Base-by-base conservation (phyloP, 2,329 filamentous ascomycete species). In the Eutypa lata region DNA sequence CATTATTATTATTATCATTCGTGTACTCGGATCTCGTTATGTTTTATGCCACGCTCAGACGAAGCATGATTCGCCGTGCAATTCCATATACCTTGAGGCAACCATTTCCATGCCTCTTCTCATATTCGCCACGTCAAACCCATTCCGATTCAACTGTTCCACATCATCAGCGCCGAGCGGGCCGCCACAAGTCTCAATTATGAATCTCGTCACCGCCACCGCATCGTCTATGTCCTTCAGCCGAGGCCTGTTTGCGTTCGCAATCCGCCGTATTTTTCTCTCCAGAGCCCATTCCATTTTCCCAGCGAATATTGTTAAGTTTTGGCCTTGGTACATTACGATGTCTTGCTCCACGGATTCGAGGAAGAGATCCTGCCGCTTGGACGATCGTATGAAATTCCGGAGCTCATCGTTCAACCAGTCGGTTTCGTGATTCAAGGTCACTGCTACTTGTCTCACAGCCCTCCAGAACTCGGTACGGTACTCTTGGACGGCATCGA, bases 251-350 rank as follows among this genome's bases (percentile, higher is more conserved):
- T 45, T 33, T 4, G 51, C 53, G 28, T 60, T 46, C 16, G 56
- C 54, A 14, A 66, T 54, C 1, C 64, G 59, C 22, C 63, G 57
- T 13, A 67, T 35, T 48, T 66, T 65, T 7, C 56, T 53, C 53
- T 67, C 64, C 8, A 67, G 56, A 10, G 59, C 56, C 57, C 59
- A 65, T n/a, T 63, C 57, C 19, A 66, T 53, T 3, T 52, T 48
- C 4, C 54, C 64, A 1, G 60, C 65, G 38, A 59, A 67, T 10
- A 66, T 50, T 7, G 54, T 48, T 21, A 66, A 49, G 52, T 65
- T 60, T 14, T n/a, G 38, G 0, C 63, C 64, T 10, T 50, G 22
- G 21, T 59, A 66, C 3, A 65, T 47, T 10, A 52, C 26, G 13
- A 64, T 62, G 22, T 51, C 56, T 38, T 65, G 59, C 28, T 61